A percentile compares a stretch with the other conserved stretches of the same genome.
Evolutionary conservation across 257 asterid genomes (phyloP).

Genomic region (Echites panduratus): DNA sequence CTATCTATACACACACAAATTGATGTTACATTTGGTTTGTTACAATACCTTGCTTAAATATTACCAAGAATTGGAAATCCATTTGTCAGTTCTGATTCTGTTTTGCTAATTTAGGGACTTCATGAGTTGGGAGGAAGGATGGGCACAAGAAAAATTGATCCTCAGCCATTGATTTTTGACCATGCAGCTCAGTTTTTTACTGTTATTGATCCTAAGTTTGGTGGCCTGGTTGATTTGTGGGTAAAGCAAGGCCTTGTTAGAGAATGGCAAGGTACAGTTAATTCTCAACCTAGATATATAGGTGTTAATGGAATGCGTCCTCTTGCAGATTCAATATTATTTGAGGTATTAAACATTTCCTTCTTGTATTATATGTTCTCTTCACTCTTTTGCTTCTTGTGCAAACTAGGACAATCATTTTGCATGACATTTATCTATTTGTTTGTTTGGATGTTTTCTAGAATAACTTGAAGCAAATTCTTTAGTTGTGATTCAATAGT

Average conservation of each 20-base stretch:
- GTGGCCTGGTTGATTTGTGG: slow-evolving; percentile 70
- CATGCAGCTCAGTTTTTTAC: slow-evolving; percentile 98
- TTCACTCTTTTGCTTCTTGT: slow-evolving; percentile 1
- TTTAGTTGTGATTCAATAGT: not conserved
- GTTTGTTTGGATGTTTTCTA: not conserved
- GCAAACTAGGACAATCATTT: not conserved
- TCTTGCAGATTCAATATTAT: slow-evolving; percentile 71
- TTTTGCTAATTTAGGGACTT: slow-evolving; percentile 55
- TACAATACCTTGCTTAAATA: not conserved
- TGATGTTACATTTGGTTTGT: too few relatives aligned
- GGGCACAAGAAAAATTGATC: slow-evolving; percentile 81
- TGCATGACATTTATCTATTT: not conserved
- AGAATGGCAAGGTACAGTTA: slow-evolving; percentile 54
- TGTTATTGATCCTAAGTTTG: slow-evolving; percentile 56
- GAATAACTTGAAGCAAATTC: not conserved
- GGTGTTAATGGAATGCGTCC: slow-evolving; percentile 87
- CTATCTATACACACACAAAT: too few relatives aligned
- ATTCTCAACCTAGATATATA: slow-evolving; percentile 58
- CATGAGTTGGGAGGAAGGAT: slow-evolving; percentile 95
- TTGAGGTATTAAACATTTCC: slow-evolving; percentile 47
- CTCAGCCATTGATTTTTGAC: slow-evolving; percentile 62
- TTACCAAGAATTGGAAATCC: slow-evolving; percentile 7
- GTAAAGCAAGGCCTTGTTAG: slow-evolving; percentile 57
- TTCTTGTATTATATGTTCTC: not conserved
- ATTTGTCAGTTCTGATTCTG: slow-evolving; percentile 24